Evolutionary conservation across 768 basidiomycete species (phyloP).

Genomic region (Arthromyces matolae): DNA sequence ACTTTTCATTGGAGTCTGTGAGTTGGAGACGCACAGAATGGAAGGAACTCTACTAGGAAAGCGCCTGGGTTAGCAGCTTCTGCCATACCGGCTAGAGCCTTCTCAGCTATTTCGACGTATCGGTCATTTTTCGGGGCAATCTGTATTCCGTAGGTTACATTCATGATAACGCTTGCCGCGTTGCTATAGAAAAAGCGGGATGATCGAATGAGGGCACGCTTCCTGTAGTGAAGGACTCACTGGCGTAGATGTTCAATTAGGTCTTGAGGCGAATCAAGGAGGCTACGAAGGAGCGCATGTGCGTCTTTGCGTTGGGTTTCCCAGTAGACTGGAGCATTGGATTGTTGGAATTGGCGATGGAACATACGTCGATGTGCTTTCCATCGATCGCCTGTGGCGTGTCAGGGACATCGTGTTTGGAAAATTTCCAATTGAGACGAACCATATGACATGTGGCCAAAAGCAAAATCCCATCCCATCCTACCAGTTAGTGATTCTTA

Average conservation of each 20-base stretch:
- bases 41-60: constrained; percentile 49
- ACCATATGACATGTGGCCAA: constrained; percentile 54
- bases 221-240: constrained; percentile 28
- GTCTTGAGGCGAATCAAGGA: constrained; percentile 39
- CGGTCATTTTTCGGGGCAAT: constrained; percentile 39
- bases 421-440: constrained; percentile 5
- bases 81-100: constrained; percentile 46
- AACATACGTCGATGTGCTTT: constrained; percentile 51
- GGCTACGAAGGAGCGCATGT: constrained; percentile 39
- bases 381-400: constrained; percentile 43
- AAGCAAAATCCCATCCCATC: constrained; percentile 46
- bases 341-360: constrained; percentile 47
- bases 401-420: too few relatives aligned
- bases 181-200: constrained; percentile 29
- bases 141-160: constrained; percentile 47
- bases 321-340: constrained; percentile 38
- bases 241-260: constrained; percentile 48
- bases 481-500: constrained; percentile 15
- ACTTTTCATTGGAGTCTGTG: not conserved
- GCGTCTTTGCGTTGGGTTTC: constrained; percentile 44
- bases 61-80: constrained; percentile 49
- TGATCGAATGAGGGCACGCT: too few relatives aligned
- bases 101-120: constrained; percentile 51
- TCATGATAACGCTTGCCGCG: constrained; percentile 51
- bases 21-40: constrained; percentile 27